Evolutionary conservation across 495 filamentous ascomycete species (phyloP).

Genomic region (Aspergillus asperescens): DNA sequence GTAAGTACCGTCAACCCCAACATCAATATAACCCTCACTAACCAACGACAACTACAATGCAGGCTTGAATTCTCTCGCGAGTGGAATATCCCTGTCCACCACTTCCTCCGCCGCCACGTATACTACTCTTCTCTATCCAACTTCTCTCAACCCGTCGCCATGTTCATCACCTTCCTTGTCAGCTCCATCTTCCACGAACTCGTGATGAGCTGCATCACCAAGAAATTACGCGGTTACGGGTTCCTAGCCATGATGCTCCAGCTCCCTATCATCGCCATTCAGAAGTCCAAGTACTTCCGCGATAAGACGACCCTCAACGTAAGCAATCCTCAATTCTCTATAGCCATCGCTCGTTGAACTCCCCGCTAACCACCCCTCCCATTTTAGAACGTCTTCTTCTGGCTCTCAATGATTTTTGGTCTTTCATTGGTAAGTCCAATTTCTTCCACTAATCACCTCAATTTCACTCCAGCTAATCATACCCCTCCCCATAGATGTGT

Average conservation of each 20-base stretch:
- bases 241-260: slow-evolving; percentile 95
- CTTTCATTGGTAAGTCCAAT: slow-evolving; percentile 65
- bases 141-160: slow-evolving; percentile 73
- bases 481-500: slow-evolving; percentile 10
- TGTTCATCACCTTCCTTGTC: slow-evolving; percentile 87
- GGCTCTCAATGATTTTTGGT: slow-evolving; percentile 91
- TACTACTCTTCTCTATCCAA: slow-evolving; percentile 73
- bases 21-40: too few relatives aligned
- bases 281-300: slow-evolving; percentile 70
- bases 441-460: neutral
- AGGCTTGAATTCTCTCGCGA: slow-evolving; percentile 95
- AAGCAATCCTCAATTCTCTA: slow-evolving; percentile 14
- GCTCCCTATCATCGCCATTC: slow-evolving; percentile 86
- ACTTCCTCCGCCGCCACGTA: slow-evolving; percentile 92
- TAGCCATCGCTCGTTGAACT: neutral
- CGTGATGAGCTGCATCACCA: slow-evolving; percentile 96
- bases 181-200: slow-evolving; percentile 87
- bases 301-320: slow-evolving; percentile 71
- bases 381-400: slow-evolving; percentile 76
- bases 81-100: slow-evolving; percentile 99
- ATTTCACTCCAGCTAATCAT: neutral
- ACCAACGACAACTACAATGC: neutral
- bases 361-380: neutral
- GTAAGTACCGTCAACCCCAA: slow-evolving; percentile 23
- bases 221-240: slow-evolving; percentile 92